Evolutionary conservation across 1,284 basidiomycete species (phyloP), one percentile per base, ranked within the genome.

Genomic region (Fomitiporia mediterranea): DNA sequence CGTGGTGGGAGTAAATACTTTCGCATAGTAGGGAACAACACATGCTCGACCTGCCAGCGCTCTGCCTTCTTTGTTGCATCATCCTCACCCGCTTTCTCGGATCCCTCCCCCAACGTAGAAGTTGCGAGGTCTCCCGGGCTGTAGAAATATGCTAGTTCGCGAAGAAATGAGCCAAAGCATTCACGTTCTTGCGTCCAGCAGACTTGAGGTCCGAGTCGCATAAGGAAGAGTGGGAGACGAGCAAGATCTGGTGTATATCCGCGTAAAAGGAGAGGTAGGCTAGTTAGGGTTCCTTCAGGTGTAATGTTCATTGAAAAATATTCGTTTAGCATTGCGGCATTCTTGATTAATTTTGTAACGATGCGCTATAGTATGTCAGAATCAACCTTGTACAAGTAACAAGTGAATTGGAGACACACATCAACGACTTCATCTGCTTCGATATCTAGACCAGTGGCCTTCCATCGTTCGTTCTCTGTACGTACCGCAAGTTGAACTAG

Each of bases 141-240:
- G 69, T 96, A 94, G 72, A 96, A 98, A 67, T 84, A 90, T 0
- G 93, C 94, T 1, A 99, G 74, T 70, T 99, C 96, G 28, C 86
- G 83, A 21, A 97, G 75, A 66, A 99, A 87, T 0, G 83, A 80
- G 17, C 83, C 79, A 66, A 99, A 98, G 68, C 96, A 99, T 56
- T 81, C 83, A 50, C 78, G 75, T 69, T 99, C 97, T 1, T 82
- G 77, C 6, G 77, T 76, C 96, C 96, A 99, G 63, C 94, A 77
- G 27, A 98, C 93, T 75, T 91, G 84, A 19, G 91, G 88, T 0
- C 91, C 93, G 1, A 95, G 79, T 32, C 91, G 81, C 81, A 95
- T 88, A 42, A 94, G 74, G 61, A 95, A 91, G 48, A 84, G 77
- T 0, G 94, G 96, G 9, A 95, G 74, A 63, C 89, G 88, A 64